Evolutionary conservation across 257 asterid species (phyloP).

Genomic region (Solanum habrochaites): DNA sequence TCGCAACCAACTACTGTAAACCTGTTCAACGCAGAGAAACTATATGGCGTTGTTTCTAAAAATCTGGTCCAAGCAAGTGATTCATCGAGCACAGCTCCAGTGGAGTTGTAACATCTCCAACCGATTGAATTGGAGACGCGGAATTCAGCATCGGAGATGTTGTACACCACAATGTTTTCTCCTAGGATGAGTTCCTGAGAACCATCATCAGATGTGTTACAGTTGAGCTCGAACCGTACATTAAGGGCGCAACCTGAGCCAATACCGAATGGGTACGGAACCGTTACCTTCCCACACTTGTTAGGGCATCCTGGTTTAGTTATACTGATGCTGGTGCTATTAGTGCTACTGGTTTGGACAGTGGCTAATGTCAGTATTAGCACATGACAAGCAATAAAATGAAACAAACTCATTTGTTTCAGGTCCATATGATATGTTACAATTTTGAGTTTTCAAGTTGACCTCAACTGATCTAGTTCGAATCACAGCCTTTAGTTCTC

Average conservation of each 20-base stretch:
- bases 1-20: too few relatives aligned
- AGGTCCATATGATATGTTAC: not conserved
- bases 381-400: not conserved
- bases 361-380: not conserved
- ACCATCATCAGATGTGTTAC: slow-evolving; percentile 8
- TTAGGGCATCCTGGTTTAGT: slow-evolving; percentile 30
- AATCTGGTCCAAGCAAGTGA: not conserved
- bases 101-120: slow-evolving; percentile 15
- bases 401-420: not conserved
- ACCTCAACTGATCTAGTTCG: not conserved
- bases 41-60: not conserved
- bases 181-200: not conserved
- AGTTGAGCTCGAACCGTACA: slow-evolving; percentile 16
- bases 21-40: not conserved
- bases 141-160: slow-evolving; percentile 38
- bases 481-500: not conserved
- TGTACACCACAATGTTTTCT: not conserved
- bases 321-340: not conserved
- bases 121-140: slow-evolving; percentile 35
- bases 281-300: slow-evolving; percentile 31
- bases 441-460: not conserved
- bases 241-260: slow-evolving; percentile 26
- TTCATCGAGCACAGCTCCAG: not conserved
- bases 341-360: not conserved
- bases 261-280: slow-evolving; percentile 39